Base-by-base conservation (phyloP, 108 stramenopile species). In the Conticribra weissflogii region DNA sequence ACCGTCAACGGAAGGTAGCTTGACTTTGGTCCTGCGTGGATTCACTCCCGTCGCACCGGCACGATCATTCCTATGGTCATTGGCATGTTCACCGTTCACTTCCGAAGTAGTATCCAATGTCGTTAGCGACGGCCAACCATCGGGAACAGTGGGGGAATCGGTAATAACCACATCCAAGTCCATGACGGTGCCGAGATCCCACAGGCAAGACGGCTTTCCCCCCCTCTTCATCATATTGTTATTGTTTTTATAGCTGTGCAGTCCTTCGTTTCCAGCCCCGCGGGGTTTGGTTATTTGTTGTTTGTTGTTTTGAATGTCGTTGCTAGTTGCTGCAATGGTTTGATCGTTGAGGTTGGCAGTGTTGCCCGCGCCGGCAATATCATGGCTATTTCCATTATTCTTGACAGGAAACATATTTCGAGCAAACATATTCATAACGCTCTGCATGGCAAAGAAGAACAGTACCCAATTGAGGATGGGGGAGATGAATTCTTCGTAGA, bases 171-270 rank as follows among this genome's bases (percentile, higher is more conserved):
- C 70, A 49, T 76, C 75, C 22, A 81, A 57, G 54, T 81, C 80
- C 80, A 81, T 81, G 18, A 72, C 55, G 25, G 80, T 78, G n/a
- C 80, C 80, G 23, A 60, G 58, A 7, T 41, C 34, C 80, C 80
- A 81, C 0, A 81, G 70, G 48, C 75, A 77, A 15, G 47, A 15
- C 8, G 78, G 78, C 29, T 80, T 76, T n/a, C 30, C 41, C 1
- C 0, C 23, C 21, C 19, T 68, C 21, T 23, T 44, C 30, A 17
- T 60, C 22, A 27, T 44, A 4, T 58, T 44, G 16, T n/a, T 18
- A 22, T 69, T 48, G 3, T 69, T 23, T 14, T 16, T 61, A 33
- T 41, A 29, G n/a, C 7, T 41, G 34, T 62, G 28, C 2, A 36
- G 44, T 4, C 46, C 0, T 12, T 24, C 25, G 1, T 51, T 51